Conservation (phyloP, 164 flowering plant genomes). For the Annona cherimola region DNA sequence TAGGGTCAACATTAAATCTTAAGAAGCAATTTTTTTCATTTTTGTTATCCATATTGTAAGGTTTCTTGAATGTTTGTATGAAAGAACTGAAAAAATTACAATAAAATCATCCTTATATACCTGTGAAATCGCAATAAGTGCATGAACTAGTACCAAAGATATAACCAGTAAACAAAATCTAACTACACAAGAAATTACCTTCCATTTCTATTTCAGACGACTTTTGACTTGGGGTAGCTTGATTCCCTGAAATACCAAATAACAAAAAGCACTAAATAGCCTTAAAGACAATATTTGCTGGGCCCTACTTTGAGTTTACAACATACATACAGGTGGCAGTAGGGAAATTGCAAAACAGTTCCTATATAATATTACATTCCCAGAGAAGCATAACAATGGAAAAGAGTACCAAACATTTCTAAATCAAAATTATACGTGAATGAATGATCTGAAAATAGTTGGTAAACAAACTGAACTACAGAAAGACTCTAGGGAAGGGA, state of each 20-base stretch:
- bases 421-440: no score
- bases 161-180: background rate
- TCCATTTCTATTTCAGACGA: background rate
- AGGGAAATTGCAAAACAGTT: no score
- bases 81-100: background rate
- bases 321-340: no score
- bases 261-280: background rate
- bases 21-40: background rate
- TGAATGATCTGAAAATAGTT: no score
- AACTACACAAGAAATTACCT: background rate
- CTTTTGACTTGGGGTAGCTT: background rate
- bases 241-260: background rate
- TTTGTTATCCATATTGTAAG: background rate
- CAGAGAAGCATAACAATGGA: no score
- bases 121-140: background rate
- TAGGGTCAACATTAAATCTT: background rate
- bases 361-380: no score
- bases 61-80: background rate
- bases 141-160: background rate
- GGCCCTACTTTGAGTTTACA: no score
- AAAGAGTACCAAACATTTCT: no score
- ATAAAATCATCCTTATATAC: background rate
- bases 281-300: background rate
- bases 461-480: no score
- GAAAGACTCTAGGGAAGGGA: no score